A percentile compares a stretch with the other conserved stretches of the same genome.
These are phyloP conservation scores for Astrephomene gubernaculifera DNA, from an alignment of 139 green algal genomes.

Conservation along the genomic window DNA sequence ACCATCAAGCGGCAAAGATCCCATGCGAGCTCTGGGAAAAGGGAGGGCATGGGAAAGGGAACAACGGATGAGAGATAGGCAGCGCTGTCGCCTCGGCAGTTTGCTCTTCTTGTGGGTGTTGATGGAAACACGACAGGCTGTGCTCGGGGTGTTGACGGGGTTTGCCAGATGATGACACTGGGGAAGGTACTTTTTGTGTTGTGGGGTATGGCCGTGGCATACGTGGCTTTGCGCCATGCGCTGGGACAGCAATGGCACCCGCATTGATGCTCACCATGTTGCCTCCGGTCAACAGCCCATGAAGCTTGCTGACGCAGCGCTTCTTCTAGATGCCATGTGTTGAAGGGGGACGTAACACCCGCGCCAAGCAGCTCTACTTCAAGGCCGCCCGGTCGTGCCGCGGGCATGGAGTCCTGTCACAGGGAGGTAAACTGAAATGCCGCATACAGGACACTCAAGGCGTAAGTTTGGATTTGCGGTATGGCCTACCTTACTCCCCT, in stretches of 20 bases:
- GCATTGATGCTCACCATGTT: background rate
- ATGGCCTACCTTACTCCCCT: background rate
- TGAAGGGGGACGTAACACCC: background rate
- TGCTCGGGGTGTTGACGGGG: background rate
- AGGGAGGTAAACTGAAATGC: no score
- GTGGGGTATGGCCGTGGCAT: background rate
- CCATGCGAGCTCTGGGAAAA: no score
- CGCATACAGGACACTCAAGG: background rate
- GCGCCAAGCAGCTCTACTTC: background rate
- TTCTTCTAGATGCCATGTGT: slow-evolving; percentile 11
- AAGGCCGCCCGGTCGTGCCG: background rate
- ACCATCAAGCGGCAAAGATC: no score
- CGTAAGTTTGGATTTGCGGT: background rate
- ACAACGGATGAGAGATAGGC: no score
- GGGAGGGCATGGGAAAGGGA: no score
- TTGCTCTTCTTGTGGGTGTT: background rate
- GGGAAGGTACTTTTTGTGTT: background rate
- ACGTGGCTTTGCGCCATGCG: background rate
- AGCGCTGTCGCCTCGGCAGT: no score
- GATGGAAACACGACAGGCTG: background rate
- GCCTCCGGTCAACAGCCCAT: background rate
- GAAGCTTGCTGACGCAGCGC: background rate
- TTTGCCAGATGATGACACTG: background rate
- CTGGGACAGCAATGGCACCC: background rate
- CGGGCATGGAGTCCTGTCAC: background rate